Percentiles rank a stretch among this genome's conserved stretches.
Evolutionary conservation across 441 rosid species (phyloP).

Genomic region (Euphorbia schlechtendalii): DNA sequence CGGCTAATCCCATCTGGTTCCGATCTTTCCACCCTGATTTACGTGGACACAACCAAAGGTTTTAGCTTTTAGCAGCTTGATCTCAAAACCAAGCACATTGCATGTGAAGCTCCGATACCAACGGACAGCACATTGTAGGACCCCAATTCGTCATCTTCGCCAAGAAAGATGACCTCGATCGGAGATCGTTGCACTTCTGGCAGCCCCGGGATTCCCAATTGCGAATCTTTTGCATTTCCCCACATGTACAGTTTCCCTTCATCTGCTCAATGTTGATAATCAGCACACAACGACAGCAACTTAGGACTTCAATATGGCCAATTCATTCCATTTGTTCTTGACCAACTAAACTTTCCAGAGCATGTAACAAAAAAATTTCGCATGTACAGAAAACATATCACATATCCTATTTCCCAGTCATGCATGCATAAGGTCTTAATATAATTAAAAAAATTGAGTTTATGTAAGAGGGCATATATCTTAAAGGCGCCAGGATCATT

Average conservation of each 20-base stretch:
- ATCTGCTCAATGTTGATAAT: constrained; percentile 35
- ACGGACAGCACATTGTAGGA: constrained; percentile 50
- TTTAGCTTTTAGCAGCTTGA: constrained; percentile 20
- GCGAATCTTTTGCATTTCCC: constrained; percentile 90
- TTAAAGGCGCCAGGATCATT: neutral
- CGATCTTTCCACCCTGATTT: neutral
- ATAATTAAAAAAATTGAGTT: neutral
- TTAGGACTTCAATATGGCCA: neutral
- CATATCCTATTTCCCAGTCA: neutral
- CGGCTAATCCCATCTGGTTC: neutral
- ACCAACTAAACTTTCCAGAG: constrained; percentile 8
- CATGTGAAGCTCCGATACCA: constrained; percentile 84
- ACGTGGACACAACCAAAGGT: neutral
- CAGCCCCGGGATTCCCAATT: constrained; percentile 80
- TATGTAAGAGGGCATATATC: too few relatives aligned
- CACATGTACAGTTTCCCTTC: constrained; percentile 79
- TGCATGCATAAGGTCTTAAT: neutral
- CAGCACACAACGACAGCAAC: neutral
- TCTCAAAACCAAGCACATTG: constrained; percentile 69
- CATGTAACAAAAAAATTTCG: neutral
- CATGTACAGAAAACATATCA: neutral
- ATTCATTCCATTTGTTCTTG: neutral
- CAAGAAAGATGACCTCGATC: constrained; percentile 59
- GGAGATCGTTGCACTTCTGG: constrained; percentile 66
- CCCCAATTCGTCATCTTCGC: constrained; percentile 56